Evolutionary conservation across 2,329 filamentous ascomycete genomes (phyloP).

Genomic region (Dryadomyces quercus-mongolicae): DNA sequence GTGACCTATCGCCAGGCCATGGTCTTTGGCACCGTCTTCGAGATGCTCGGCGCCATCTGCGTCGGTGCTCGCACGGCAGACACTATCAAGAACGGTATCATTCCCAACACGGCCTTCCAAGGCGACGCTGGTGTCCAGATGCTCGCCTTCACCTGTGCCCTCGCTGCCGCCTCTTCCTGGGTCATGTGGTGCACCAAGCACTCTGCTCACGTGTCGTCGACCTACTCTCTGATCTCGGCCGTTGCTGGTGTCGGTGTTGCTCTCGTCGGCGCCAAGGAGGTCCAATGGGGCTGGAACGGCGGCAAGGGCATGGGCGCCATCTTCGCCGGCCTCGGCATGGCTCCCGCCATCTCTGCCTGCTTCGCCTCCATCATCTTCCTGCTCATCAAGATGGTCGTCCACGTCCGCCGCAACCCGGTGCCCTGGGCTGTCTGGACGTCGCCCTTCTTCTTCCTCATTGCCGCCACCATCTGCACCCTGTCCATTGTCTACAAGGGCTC

Average conservation of each 20-base stretch:
- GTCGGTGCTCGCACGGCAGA: slow-evolving; percentile 59
- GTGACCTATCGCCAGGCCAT: slow-evolving; percentile 59
- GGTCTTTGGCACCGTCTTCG: slow-evolving; percentile 53
- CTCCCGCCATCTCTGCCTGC: slow-evolving; percentile 51
- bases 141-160: slow-evolving; percentile 53
- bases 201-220: slow-evolving; percentile 62
- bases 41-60: slow-evolving; percentile 53
- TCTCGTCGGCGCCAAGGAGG: slow-evolving; percentile 45
- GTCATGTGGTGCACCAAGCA: slow-evolving; percentile 71
- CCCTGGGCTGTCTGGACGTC: slow-evolving; percentile 62
- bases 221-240: slow-evolving; percentile 58
- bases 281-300: slow-evolving; percentile 58
- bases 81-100: slow-evolving; percentile 72
- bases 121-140: slow-evolving; percentile 54
- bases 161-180: slow-evolving; percentile 56
- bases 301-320: slow-evolving; percentile 61
- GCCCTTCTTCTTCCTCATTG: slow-evolving; percentile 67
- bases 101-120: slow-evolving; percentile 45
- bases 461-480: slow-evolving; percentile 60
- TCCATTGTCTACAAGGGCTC: slow-evolving; percentile 76
- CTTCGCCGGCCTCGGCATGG: slow-evolving; percentile 60
- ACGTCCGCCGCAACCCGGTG: slow-evolving; percentile 58
- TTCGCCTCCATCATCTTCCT: slow-evolving; percentile 59
- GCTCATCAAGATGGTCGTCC: slow-evolving; percentile 61
- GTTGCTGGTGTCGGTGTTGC: slow-evolving; percentile 60